A percentile compares a stretch with the other conserved stretches of the same genome.
These are phyloP conservation scores for Groenewaldozyma sp. DNA, from an alignment of 1,139 yeast genomes.

Conservation along the genomic window DNA sequence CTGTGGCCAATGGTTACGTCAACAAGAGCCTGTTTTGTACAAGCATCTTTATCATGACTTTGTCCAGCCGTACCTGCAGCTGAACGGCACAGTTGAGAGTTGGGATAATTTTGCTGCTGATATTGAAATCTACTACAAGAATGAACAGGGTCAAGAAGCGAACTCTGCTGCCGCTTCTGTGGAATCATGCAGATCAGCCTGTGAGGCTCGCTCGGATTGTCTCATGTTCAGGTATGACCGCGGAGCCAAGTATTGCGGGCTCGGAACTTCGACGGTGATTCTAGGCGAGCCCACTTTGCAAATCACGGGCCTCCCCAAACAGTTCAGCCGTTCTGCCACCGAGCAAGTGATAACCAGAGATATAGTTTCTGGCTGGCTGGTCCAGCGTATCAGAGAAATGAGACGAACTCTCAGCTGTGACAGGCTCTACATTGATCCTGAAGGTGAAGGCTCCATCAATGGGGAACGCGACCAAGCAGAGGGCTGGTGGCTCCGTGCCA, in stretches of 20 bases:
- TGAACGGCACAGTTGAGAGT: background rate
- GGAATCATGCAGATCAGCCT: slow-evolving; percentile 20
- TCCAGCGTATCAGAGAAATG: slow-evolving; percentile 21
- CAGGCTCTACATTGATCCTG: slow-evolving; percentile 12
- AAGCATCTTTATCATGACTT: slow-evolving; percentile 27
- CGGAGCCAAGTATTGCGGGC: slow-evolving; percentile 24
- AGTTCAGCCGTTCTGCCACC: slow-evolving; percentile 7
- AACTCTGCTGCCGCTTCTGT: slow-evolving; percentile 17
- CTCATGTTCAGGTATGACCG: slow-evolving; percentile 27
- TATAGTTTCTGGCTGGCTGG: slow-evolving; percentile 21
- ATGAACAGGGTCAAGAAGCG: slow-evolving; percentile 9
- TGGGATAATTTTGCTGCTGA: slow-evolving; percentile 29
- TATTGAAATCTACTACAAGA: slow-evolving; percentile 18
- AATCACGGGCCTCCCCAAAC: slow-evolving; percentile 7
- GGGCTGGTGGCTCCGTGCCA: slow-evolving; percentile 28
- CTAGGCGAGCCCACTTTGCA: slow-evolving; percentile 23
- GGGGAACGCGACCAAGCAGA: slow-evolving; percentile 24
- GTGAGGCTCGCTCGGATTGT: slow-evolving; percentile 20
- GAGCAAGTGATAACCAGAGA: background rate
- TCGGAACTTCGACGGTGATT: slow-evolving; percentile 19
- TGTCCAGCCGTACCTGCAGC: slow-evolving; percentile 23
- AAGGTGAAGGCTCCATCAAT: slow-evolving; percentile 19
- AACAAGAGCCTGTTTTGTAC: slow-evolving; percentile 18
- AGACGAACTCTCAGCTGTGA: slow-evolving; percentile 21
- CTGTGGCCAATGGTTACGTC: background rate